Evolutionary conservation across 441 rosid genomes (phyloP).

Genomic region (Syzygium syzygioides): DNA sequence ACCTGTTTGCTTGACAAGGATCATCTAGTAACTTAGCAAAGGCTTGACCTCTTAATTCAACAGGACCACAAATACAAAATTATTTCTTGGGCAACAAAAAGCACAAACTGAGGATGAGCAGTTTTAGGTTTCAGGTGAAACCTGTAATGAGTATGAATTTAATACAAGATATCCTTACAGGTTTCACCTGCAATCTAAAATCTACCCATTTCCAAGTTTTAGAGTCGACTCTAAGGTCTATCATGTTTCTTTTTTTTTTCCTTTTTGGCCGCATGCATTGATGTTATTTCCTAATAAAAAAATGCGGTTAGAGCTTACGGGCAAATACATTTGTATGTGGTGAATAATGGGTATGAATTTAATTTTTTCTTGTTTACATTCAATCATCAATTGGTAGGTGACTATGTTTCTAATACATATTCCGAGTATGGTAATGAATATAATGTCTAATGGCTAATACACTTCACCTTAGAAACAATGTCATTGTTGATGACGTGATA

Average conservation of each 20-base stretch:
- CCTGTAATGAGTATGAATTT: no score
- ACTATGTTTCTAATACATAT: not conserved
- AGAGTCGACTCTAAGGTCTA: rapidly evolving
- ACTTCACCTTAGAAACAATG: not conserved
- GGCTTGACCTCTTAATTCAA: not conserved
- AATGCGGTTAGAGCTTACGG: not conserved
- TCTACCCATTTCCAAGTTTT: rapidly evolving
- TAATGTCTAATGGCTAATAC: not conserved
- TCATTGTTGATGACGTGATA: not conserved
- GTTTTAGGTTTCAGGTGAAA: rapidly evolving
- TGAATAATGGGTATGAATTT: not conserved
- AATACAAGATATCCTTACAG: no score
- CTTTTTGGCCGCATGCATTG: not conserved
- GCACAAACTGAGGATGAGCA: not conserved
- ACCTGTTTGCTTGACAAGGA: not conserved
- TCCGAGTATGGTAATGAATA: not conserved
- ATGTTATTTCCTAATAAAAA: no score
- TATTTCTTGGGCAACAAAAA: not conserved
- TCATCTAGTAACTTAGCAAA: not conserved
- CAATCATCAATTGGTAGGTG: not conserved
- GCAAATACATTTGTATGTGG: not conserved
- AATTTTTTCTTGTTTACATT: not conserved
- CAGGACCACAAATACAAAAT: not conserved
- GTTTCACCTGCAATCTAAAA: no score
- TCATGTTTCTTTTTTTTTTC: not conserved